Evolutionary conservation across 176 grass and related monocot genomes (phyloP), one percentile per base, ranked within the genome.

Genomic region (Hordeum marinum): DNA sequence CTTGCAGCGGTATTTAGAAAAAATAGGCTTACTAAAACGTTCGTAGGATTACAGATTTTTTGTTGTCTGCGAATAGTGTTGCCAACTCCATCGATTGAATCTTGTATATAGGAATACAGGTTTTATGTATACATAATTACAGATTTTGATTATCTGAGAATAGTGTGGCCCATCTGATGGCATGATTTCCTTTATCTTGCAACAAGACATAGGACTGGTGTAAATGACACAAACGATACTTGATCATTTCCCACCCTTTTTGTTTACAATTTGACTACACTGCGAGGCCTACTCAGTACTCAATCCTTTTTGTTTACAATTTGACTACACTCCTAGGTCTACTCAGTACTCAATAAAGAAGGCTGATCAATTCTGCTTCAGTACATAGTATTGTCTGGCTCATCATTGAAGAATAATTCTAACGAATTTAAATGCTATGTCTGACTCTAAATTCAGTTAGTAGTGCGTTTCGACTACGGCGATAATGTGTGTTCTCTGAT

Each of bases 371-470:
- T 67, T 75, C 32, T 11, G n/a, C 58, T 80, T 59, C 35, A 46
- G 20, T 12, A 75, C 64, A 24, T 21, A n/a, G n/a, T n/a, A 43
- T 5, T 84, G 55, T 60, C 57, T 57, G 57, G 21, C 46, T 43
- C 4, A 50, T 75, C 59, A 45, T 21, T 67, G 23, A 85, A n/a
- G 25, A 63, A 10, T 17, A 26, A 75, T 75, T 17, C 27, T 17
- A 36, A 81, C 54, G 7, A 68, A 68, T 81, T n/a, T 18, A 14
- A 48, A 68, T 36, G 29, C 20, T 55, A 54, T 81, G 31, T 6
- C 79, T 37, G 63, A 24, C 60, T 46, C 40, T 68, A 68, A 54
- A 68, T 76, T 87, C 69, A 76, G 24, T 7, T 62, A 75, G 35
- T 66, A 69, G 59, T 88, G 66, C 54, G 27, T 83, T 85, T 32